Base-by-base conservation (phyloP, 257 asterid genomes). In the Thymus quinquecostatus region DNA sequence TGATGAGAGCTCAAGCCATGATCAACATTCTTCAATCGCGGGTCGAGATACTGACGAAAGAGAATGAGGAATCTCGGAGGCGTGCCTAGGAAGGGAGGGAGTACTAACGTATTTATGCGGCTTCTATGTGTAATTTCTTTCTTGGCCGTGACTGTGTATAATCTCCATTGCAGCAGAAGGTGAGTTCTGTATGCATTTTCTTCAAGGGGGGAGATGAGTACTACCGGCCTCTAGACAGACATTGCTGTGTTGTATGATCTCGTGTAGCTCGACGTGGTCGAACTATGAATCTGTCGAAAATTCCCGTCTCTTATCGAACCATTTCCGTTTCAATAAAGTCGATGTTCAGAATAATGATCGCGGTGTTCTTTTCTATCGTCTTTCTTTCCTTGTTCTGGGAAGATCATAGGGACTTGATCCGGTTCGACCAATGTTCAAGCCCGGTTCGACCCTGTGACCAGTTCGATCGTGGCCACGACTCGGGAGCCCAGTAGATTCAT, bases 1-100 rank as follows among this genome's bases (percentile, higher is more conserved):
- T 94, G 92, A 91, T 91, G 97, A 84, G 99, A 60, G 96, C 96
- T 34, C 90, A 94, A 51, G 96, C 97, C 0, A 89, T 91, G 95
- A 94, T 94, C 81, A 87, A 88, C 85, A 75, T 89, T 70, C 97
- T 94, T 72, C 98, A 94, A 67, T 85, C 96, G 0, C 88, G 88
- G 14, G 73, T 91, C 3, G 97, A 89, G 33, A 62, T 80, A 28
- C 6, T 91, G 86, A 69, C 77, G 69, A 88, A 86, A 77, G 98
- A 94, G 32, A 89, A 87, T 27, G 93, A 85, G 43, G 95, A 88
- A 60, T 68, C 87, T 55, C 76, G 82, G 62, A 74, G 83, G 28
- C 78, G 30, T 54, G 81, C 70, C 44, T 84, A 80, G 69, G 75
- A 77, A 51, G 1, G 9, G 76, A 32, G 27, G 21, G 50, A 27